Evolutionary conservation across 805 yeast species (phyloP), one percentile per base, ranked within the genome.

Genomic region (Hanseniaspora nectarophila): DNA sequence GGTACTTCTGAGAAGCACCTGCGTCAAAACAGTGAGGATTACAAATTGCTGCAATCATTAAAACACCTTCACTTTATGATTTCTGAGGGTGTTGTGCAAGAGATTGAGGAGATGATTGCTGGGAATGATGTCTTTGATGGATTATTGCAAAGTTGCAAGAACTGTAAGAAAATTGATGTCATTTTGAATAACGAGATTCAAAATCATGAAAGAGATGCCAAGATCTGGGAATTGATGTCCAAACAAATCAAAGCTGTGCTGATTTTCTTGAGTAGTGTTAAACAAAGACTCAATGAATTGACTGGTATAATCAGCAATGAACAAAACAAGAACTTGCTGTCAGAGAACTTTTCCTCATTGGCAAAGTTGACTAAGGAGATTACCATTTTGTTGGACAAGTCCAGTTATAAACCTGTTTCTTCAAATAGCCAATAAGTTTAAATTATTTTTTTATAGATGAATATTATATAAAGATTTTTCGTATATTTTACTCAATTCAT

Each of bases 291-390:
- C 4, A 10, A 20, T 7, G 46, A 42, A 6, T 20, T 49, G 21
- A 49, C 53, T 61, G 73, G 76, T 1, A 81, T 94, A 1, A 82
- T 90, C 78, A 75, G 77, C 51, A 96, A 85, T 57, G 72, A 87
- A 54, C 89, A 95, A 0, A 32, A 16, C 8, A 48, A 90, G 48
- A 81, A 83, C 58, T 95, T 85, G 53, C 82, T 82, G 5, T 71
- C 95, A 54, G 81, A 89, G 7, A 78, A 85, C 5, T 75, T 90
- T 67, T 85, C 95, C 0, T 77, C 80, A 34, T 70, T 90, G 54
- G 89, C 97, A 0, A 80, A 86, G 57, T 84, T 89, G 3, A 86
- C 96, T 4, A 90, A 90, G 61, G 97, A 90, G 61, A 83, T 90
- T 15, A 88, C 97, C 0, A 80, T 86, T n/a, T 72, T 85, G 58